Evolutionary conservation across 805 yeast species (phyloP).

Genomic region (Ogataea trehaloabstinens): DNA sequence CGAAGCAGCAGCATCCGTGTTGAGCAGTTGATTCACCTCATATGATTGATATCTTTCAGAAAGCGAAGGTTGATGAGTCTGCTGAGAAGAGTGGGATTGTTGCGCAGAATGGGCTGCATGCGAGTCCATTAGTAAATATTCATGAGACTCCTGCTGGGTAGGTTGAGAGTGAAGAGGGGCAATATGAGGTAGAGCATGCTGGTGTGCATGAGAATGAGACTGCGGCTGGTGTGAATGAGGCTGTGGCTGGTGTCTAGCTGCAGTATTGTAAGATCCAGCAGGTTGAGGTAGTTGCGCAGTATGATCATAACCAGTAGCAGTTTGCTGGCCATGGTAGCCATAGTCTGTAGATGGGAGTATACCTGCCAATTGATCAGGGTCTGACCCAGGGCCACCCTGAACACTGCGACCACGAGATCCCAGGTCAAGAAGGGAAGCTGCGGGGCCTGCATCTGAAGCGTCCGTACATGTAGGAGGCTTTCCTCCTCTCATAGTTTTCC

Average conservation of each 20-base stretch:
- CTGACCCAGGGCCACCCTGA: neutral
- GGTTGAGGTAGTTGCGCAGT: conserved; percentile 12
- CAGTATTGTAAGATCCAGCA: conserved; percentile 10
- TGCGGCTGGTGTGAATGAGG: conserved; percentile 8
- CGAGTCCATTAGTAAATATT: conserved; percentile 15
- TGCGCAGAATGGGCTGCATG: conserved; percentile 6
- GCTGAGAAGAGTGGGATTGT: conserved; percentile 1
- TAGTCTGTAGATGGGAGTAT: conserved; percentile 17
- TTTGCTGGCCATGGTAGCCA: conserved; percentile 8
- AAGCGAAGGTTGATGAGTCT: conserved; percentile 3
- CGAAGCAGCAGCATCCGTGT: conserved; percentile 7
- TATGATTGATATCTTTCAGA: conserved; percentile 17
- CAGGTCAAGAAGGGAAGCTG: neutral
- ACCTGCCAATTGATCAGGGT: conserved; percentile 8
- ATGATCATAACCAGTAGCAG: conserved; percentile 6
- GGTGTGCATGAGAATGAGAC: neutral
- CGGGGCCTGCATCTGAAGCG: neutral
- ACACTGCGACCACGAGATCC: neutral
- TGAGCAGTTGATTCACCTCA: conserved; percentile 15
- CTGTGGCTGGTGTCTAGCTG: conserved; percentile 11
- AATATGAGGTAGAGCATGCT: conserved; percentile 6
- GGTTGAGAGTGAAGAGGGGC: neutral
- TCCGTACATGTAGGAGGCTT: neutral
- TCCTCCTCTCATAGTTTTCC: conserved; percentile 11
- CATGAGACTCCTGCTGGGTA: conserved; percentile 12